Conservation (phyloP, 352 stramenopile species). For the Globisporangium radiosum region DNA sequence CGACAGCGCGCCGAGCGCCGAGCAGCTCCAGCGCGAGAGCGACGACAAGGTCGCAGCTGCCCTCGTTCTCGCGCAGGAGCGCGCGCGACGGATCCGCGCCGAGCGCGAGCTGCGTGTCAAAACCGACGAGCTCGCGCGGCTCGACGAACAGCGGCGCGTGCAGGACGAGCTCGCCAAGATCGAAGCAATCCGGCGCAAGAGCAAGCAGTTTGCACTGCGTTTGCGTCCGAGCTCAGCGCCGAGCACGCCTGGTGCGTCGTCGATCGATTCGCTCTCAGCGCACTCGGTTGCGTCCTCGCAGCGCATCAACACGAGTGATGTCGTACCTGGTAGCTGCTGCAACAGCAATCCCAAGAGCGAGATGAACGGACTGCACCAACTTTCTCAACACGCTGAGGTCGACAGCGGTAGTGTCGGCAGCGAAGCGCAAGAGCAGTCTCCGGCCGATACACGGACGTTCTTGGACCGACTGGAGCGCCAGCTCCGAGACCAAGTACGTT, state of each 20-base stretch:
- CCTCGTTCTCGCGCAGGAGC: slow-evolving; percentile 29
- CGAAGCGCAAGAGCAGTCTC: background rate
- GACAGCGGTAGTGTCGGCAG: background rate
- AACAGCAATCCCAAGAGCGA: too few species aligned
- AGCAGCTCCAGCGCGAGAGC: slow-evolving; percentile 16
- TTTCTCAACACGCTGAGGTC: background rate
- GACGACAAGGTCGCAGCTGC: slow-evolving; percentile 30
- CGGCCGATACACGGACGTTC: background rate
- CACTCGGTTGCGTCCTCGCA: background rate
- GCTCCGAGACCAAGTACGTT: slow-evolving; percentile 4
- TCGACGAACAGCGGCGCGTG: slow-evolving; percentile 18
- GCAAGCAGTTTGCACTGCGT: slow-evolving; percentile 14
- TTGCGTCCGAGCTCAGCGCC: slow-evolving; percentile 3
- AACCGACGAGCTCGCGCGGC: slow-evolving; percentile 13
- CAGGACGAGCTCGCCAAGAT: slow-evolving; percentile 39
- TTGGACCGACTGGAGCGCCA: slow-evolving; percentile 3
- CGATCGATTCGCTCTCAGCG: slow-evolving; percentile 1
- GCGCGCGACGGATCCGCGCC: slow-evolving; percentile 21
- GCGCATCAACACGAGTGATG: background rate
- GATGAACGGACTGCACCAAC: too few species aligned
- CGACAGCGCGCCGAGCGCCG: slow-evolving; percentile 4
- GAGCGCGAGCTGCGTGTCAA: slow-evolving; percentile 20
- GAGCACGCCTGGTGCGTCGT: slow-evolving; percentile 1
- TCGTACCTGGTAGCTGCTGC: background rate
- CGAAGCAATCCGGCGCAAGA: slow-evolving; percentile 19